These are phyloP conservation scores for Glarea lozoyensis DNA, from an alignment of 495 filamentous ascomycete species.

Conservation along the genomic window DNA sequence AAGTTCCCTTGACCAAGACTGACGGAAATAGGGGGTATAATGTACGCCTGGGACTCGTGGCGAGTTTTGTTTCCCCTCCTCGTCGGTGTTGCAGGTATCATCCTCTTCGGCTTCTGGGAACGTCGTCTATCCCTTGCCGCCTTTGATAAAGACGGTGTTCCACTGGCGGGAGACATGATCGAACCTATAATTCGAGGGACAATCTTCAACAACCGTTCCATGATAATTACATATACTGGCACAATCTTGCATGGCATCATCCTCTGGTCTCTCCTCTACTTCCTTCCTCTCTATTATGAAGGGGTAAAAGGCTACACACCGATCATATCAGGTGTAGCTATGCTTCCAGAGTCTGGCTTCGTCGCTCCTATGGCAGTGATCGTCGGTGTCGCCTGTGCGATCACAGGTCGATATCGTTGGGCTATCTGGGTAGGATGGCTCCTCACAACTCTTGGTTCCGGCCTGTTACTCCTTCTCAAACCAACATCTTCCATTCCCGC, in stretches of 20 bases:
- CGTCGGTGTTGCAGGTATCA: slow-evolving; percentile 36
- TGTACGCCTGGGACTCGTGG: slow-evolving; percentile 44
- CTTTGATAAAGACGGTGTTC: slow-evolving; percentile 12
- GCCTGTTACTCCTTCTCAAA: slow-evolving; percentile 42
- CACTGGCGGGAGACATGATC: slow-evolving; percentile 10
- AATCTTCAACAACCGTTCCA: slow-evolving; percentile 35
- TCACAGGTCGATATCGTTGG: slow-evolving; percentile 38
- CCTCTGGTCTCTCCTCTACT: slow-evolving; percentile 50
- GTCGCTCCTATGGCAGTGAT: slow-evolving; percentile 32
- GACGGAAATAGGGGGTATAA: slow-evolving; percentile 34
- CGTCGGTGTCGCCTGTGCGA: slow-evolving; percentile 40
- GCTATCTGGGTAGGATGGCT: slow-evolving; percentile 48
- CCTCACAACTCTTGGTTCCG: slow-evolving; percentile 35
- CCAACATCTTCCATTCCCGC: slow-evolving; percentile 31
- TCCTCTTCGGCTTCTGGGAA: slow-evolving; percentile 41
- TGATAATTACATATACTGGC: slow-evolving; percentile 27
- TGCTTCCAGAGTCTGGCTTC: slow-evolving; percentile 48
- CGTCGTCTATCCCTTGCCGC: slow-evolving; percentile 25
- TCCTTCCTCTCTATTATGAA: slow-evolving; percentile 59
- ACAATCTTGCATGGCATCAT: slow-evolving; percentile 43
- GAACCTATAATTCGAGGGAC: slow-evolving; percentile 37
- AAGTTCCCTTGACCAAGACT: neutral
- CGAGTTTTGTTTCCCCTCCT: slow-evolving; percentile 48
- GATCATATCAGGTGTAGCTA: slow-evolving; percentile 48
- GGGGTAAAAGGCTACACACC: slow-evolving; percentile 49